phyloP scores from a whole-genome alignment of 305 asterid species.

The Andrographis paniculata region DNA sequence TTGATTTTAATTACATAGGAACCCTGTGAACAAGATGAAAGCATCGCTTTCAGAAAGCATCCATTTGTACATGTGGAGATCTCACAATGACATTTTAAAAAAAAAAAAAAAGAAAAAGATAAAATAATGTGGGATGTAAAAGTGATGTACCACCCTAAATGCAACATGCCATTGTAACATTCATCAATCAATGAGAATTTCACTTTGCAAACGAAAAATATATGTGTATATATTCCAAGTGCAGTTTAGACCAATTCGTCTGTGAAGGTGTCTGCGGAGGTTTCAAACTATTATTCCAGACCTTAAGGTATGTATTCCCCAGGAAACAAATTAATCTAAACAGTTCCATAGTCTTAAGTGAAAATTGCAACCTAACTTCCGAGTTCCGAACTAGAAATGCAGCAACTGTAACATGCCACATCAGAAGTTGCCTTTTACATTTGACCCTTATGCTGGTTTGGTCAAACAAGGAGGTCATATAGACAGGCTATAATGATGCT shows the following conservation, averaged over 20 bases:
- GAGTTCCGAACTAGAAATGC: constrained; percentile 3
- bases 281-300: constrained; percentile 13
- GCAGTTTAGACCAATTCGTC: constrained; percentile 7
- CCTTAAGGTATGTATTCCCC: constrained; percentile 9
- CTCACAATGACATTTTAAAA: constrained; percentile 6
- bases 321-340: background rate
- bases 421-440: background rate
- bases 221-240: constrained; percentile 2
- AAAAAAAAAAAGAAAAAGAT: background rate
- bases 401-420: background rate
- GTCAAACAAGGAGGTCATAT: background rate
- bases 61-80: constrained; percentile 6
- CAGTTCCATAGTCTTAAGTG: background rate
- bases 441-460: background rate
- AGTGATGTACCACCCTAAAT: no score
- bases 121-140: background rate
- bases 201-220: constrained; percentile 12
- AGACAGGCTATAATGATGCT: no score
- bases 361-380: background rate
- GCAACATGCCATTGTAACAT: constrained; percentile 3
- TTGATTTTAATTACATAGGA: constrained; percentile 79
- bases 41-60: constrained; percentile 15
- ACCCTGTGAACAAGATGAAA: constrained; percentile 50
- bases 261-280: constrained; percentile 6
- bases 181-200: constrained; percentile 8